Evolutionary conservation across 208 protist species (phyloP).

Genomic region (Wallacemonas sp.): DNA sequence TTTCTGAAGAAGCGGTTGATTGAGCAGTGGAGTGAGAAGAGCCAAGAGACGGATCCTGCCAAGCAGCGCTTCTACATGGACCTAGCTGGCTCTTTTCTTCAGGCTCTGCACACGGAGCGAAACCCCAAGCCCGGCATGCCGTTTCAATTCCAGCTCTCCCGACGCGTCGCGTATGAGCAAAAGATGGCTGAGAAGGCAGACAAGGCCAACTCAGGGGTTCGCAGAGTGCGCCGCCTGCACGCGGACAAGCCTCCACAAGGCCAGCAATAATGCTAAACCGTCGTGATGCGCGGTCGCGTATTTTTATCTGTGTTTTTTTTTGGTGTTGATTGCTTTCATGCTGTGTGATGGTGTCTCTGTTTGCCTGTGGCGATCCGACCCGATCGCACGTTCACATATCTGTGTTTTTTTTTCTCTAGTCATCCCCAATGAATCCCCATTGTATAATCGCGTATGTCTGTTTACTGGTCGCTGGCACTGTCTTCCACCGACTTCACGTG

Average conservation of each 20-base stretch:
- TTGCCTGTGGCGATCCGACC: neutral
- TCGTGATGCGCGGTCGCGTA: too few species aligned
- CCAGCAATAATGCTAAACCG: too few species aligned
- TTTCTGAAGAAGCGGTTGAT: constrained; percentile 87
- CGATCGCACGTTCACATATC: too few species aligned
- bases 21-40: constrained; percentile 69
- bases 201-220: constrained; percentile 31
- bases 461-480: too few species aligned
- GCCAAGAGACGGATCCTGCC: constrained; percentile 71
- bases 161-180: constrained; percentile 69
- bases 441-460: too few species aligned
- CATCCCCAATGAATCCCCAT: too few species aligned
- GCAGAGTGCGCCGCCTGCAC: constrained; percentile 37
- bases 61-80: constrained; percentile 92
- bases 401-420: neutral
- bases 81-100: constrained; percentile 80
- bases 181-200: constrained; percentile 57
- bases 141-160: constrained; percentile 79
- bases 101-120: constrained; percentile 78
- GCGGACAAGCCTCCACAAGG: neutral
- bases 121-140: constrained; percentile 72
- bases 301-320: too few species aligned
- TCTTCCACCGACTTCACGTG: too few species aligned
- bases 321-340: neutral
- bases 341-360: constrained; percentile 2